Percentiles rank a stretch among this genome's conserved stretches.
Evolutionary conservation across 2,329 filamentous ascomycete species (phyloP).

Genomic region (Phialocephala subalpina): DNA sequence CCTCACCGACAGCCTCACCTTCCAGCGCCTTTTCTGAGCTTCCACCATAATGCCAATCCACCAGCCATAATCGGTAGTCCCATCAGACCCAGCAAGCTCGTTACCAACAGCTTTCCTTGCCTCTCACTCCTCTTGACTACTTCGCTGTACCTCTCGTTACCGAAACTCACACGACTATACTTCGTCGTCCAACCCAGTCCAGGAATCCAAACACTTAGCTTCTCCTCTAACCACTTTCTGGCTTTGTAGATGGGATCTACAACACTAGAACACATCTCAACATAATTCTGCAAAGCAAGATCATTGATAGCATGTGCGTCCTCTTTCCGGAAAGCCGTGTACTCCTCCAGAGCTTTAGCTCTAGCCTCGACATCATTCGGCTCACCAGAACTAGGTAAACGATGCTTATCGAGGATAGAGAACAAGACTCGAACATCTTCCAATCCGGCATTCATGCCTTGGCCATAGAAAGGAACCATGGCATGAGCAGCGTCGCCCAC

Average conservation of each 20-base stretch:
- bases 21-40: conserved; percentile 1
- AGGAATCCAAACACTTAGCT: conserved; percentile 78
- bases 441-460: conserved; percentile 96
- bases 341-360: conserved; percentile 76
- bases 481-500: conserved; percentile 95
- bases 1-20: background rate
- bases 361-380: conserved; percentile 62
- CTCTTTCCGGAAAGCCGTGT: conserved; percentile 75
- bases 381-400: conserved; percentile 38
- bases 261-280: conserved; percentile 91
- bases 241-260: conserved; percentile 78
- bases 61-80: conserved; percentile 6
- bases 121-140: conserved; percentile 74
- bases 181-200: conserved; percentile 88
- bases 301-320: conserved; percentile 94
- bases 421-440: conserved; percentile 94
- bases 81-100: conserved; percentile 16
- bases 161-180: conserved; percentile 92
- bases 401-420: conserved; percentile 74
- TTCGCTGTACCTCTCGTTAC: conserved; percentile 89
- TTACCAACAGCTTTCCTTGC: conserved; percentile 59
- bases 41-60: conserved; percentile 1
- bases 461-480: conserved; percentile 98
- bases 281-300: conserved; percentile 88
- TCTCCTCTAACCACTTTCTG: conserved; percentile 88